Conservation (phyloP, 805 yeast genomes). For the Myxozyma geophila region DNA sequence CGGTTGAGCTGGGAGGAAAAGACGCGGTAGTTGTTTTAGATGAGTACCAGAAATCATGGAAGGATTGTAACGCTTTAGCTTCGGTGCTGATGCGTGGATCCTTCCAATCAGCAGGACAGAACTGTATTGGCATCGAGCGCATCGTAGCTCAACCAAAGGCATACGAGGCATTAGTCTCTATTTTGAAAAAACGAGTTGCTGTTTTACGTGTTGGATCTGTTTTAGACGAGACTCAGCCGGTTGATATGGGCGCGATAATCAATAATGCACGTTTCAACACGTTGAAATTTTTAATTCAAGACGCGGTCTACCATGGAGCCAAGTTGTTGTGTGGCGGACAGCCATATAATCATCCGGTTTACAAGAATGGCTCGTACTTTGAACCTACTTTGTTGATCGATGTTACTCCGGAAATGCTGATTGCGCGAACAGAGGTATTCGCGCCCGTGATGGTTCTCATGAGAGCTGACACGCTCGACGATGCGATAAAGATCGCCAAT, state of each 20-base stretch:
- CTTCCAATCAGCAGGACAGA: conserved; percentile 96
- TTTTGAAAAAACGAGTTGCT: conserved; percentile 62
- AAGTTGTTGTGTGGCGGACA: conserved; percentile 78
- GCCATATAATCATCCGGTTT: conserved; percentile 81
- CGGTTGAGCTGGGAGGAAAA: conserved; percentile 95
- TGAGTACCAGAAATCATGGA: conserved; percentile 48
- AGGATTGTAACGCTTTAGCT: conserved; percentile 54
- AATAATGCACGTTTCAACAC: conserved; percentile 72
- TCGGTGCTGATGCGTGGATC: conserved; percentile 92
- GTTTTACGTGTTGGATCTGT: conserved; percentile 82
- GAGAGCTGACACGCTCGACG: conserved; percentile 66
- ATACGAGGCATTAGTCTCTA: conserved; percentile 64
- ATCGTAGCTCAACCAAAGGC: conserved; percentile 77
- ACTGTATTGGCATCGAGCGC: conserved; percentile 96
- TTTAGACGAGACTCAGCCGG: conserved; percentile 73
- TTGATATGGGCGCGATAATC: conserved; percentile 96
- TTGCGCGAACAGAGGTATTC: conserved; percentile 90
- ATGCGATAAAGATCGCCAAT: conserved; percentile 80
- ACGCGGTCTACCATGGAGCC: conserved; percentile 85
- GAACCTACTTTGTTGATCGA: conserved; percentile 86
- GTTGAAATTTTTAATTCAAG: conserved; percentile 67
- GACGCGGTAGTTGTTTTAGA: conserved; percentile 89
- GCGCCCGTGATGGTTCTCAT: conserved; percentile 88
- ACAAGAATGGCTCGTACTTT: conserved; percentile 94
- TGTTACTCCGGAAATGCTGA: conserved; percentile 73